Conservation (phyloP, 2,329 filamentous ascomycete species). For the Dactylellina cionopaga region DNA sequence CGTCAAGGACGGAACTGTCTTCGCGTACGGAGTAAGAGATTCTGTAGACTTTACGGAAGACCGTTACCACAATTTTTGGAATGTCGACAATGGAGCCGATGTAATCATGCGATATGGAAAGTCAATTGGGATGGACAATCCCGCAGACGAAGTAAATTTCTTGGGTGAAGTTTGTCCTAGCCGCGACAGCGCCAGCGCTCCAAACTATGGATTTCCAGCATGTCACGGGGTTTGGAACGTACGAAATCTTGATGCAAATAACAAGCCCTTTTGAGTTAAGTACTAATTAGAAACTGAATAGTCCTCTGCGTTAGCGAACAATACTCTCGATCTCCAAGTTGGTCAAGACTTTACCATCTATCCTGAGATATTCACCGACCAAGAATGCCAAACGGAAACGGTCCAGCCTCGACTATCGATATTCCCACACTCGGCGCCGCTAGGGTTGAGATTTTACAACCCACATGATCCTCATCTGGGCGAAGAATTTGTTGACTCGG, state of each 20-base stretch:
- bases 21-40: constrained; percentile 59
- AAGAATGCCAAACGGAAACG: constrained; percentile 14
- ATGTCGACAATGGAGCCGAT: constrained; percentile 17
- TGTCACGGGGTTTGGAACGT: constrained; percentile 22
- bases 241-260: not conserved
- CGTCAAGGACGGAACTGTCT: constrained; percentile 61
- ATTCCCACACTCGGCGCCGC: constrained; percentile 19
- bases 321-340: not conserved
- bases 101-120: not conserved
- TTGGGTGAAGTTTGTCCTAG: constrained; percentile 7
- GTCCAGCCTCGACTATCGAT: constrained; percentile 13
- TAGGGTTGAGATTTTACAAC: constrained; percentile 24
- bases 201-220: constrained; percentile 10
- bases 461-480: constrained; percentile 14
- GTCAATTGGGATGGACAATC: constrained; percentile 14
- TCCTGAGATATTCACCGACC: constrained; percentile 16
- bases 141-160: constrained; percentile 18
- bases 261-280: not conserved
- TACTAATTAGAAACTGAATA: not conserved
- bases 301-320: constrained; percentile 5
- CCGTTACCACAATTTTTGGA: constrained; percentile 8
- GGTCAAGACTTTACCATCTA: constrained; percentile 7
- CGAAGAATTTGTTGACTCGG: constrained; percentile 14
- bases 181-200: not conserved
- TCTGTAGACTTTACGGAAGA: constrained; percentile 23